Evolutionary conservation across 768 basidiomycete species (phyloP), one percentile per base, ranked within the genome.

Genomic region (Termitomyces eurrhizus): DNA sequence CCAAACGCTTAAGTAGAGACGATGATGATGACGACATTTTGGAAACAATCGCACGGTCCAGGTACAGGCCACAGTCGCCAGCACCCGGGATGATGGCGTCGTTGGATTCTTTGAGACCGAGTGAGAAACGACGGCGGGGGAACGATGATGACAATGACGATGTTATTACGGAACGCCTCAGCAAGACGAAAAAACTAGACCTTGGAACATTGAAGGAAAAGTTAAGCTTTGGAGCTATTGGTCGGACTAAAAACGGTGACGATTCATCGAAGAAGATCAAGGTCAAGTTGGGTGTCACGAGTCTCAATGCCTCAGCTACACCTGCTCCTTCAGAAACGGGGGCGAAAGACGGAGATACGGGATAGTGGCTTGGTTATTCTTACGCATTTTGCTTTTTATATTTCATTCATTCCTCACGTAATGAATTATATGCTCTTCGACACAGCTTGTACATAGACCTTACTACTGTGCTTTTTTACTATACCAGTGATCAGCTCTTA

Each of bases 101-200:
- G 59, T 64, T 78, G 57, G 78, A 76, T 2, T 73, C 79, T 4
- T 74, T 84, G 71, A 81, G 85, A 49, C 76, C 86, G 54, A 77
- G 83, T 26, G 88, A 88, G 69, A 92, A 93, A 72, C 81, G 91
- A 61, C 78, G 86, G 68, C 76, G 91, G 67, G 83, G 81, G 37
- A 86, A 85, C 4, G 90, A 90, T 18, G 88, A 88, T 36, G 89
- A 92, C 44, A 89, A 90, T 46, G 87, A 86, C 58, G 82, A 91
- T 59, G 85, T 85, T 67, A 70, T 82, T 65, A 72, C 92, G 52
- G 85, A 82, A 56, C 82, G 84, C 52, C 77, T 92, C 52, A 80
- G 79, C 58, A 90, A 86, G 68, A 67, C 79, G 29, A 87, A 85
- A 73, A 84, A 81, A 62, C 72, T 75, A 3, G 83, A 84, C 61